Conservation (phyloP, 768 basidiomycete species). For the Tylopilus plumbeoviolaceoides region DNA sequence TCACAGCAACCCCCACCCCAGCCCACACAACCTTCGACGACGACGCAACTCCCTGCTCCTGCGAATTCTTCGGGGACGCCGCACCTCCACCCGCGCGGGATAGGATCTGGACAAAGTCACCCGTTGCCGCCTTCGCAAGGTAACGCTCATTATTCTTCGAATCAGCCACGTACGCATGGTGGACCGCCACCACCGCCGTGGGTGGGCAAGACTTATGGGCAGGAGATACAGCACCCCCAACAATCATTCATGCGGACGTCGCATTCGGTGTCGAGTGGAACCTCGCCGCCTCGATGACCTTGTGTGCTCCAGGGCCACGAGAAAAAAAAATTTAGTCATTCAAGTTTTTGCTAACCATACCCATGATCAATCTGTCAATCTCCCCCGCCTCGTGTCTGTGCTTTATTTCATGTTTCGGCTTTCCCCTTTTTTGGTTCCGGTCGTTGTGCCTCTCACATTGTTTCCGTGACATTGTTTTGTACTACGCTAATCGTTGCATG, state of each 20-base stretch:
- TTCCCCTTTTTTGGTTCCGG: background rate
- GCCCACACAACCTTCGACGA: constrained; percentile 5
- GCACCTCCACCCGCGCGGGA: constrained; percentile 11
- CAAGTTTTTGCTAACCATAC: background rate
- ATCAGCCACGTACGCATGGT: constrained; percentile 12
- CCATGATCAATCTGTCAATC: background rate
- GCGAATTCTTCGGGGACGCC: constrained; percentile 13
- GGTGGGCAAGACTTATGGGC: constrained; percentile 20
- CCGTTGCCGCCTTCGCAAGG: constrained; percentile 8
- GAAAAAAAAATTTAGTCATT: background rate
- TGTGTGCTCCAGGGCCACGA: background rate
- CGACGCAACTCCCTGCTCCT: constrained; percentile 9
- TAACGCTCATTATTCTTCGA: constrained; percentile 6
- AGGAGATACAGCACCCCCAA: constrained; percentile 32
- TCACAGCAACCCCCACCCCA: constrained; percentile 5
- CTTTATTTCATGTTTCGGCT: background rate
- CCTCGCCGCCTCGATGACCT: constrained; percentile 26
- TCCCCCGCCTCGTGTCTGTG: background rate
- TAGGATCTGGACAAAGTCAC: constrained; percentile 8
- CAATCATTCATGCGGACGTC: constrained; percentile 48
- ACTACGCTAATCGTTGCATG: background rate
- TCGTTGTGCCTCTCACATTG: background rate
- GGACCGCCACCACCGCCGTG: constrained; percentile 25
- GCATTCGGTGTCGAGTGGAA: constrained; percentile 37
- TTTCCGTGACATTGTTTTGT: background rate